Evolutionary conservation across 345 rosid species (phyloP).

Genomic region (Eucalyptus tenuipes): DNA sequence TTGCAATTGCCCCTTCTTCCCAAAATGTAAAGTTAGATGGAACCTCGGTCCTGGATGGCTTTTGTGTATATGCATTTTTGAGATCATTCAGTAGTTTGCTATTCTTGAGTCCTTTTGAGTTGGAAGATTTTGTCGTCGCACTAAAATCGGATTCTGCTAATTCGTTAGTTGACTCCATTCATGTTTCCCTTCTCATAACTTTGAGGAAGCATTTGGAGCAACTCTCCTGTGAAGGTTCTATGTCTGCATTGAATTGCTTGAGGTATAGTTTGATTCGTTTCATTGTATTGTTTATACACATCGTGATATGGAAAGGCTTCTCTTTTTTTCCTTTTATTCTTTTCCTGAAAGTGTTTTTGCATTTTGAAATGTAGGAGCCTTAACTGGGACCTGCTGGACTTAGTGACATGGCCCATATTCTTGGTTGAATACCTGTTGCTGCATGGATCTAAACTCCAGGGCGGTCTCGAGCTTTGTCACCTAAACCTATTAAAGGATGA

Average conservation of each 20-base stretch:
- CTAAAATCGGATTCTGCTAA: conserved; percentile 40
- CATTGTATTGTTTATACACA: neutral
- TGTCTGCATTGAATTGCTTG: conserved; percentile 75
- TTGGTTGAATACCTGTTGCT: conserved; percentile 67
- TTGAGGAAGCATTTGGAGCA: conserved; percentile 68
- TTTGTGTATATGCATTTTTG: conserved; percentile 70
- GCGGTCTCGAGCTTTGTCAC: conserved; percentile 40
- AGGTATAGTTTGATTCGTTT: conserved; percentile 39
- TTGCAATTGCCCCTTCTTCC: conserved; percentile 74
- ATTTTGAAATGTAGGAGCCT: conserved; percentile 64
- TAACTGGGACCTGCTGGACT: conserved; percentile 75
- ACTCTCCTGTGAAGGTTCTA: conserved; percentile 65
- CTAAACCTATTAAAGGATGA: conserved; percentile 50
- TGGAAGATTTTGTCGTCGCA: conserved; percentile 75
- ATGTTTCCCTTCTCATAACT: conserved; percentile 67
- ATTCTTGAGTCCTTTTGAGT: conserved; percentile 87
- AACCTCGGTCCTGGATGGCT: conserved; percentile 42
- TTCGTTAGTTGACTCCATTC: conserved; percentile 69
- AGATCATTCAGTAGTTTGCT: conserved; percentile 79
- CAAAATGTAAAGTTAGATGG: conserved; percentile 47
- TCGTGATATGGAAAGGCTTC: neutral
- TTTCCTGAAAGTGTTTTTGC: neutral
- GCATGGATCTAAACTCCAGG: conserved; percentile 39
- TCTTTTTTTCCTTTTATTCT: conserved; percentile 1
- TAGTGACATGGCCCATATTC: conserved; percentile 79